Evolutionary conservation across 495 filamentous ascomycete species (phyloP).

Genomic region (Margaritispora aquatica): DNA sequence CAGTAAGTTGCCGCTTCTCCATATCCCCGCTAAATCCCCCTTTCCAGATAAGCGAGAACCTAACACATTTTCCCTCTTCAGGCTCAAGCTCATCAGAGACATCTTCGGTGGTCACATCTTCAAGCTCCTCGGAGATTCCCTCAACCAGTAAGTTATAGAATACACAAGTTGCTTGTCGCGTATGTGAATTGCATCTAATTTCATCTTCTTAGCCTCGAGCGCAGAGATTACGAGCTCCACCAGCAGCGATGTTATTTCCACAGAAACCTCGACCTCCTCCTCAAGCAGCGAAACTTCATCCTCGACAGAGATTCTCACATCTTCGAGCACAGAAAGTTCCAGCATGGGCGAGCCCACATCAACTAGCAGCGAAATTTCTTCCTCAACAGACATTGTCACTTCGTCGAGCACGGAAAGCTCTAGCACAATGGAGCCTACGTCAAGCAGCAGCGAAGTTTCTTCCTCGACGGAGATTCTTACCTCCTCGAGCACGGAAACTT

Average conservation of each 20-base stretch:
- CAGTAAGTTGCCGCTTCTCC: not conserved
- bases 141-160: not conserved
- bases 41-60: not conserved
- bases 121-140: not conserved
- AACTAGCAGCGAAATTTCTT: no score
- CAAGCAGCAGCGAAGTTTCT: not conserved
- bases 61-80: not conserved
- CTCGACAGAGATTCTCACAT: no score
- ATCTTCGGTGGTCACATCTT: not conserved
- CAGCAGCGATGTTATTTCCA: not conserved
- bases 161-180: not conserved
- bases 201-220: not conserved
- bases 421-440: not conserved
- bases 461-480: not conserved
- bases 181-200: no score
- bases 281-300: no score
- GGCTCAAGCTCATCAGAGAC: not conserved
- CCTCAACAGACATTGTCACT: not conserved
- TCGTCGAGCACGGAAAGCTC: not conserved
- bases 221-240: not conserved
- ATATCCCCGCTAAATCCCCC: not conserved
- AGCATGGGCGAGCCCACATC: no score
- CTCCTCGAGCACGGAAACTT: not conserved
- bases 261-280: not conserved
- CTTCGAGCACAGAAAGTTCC: no score